These are phyloP conservation scores for Ogataea nitratoaversa DNA, from an alignment of 805 yeast species.

Conservation along the genomic window DNA sequence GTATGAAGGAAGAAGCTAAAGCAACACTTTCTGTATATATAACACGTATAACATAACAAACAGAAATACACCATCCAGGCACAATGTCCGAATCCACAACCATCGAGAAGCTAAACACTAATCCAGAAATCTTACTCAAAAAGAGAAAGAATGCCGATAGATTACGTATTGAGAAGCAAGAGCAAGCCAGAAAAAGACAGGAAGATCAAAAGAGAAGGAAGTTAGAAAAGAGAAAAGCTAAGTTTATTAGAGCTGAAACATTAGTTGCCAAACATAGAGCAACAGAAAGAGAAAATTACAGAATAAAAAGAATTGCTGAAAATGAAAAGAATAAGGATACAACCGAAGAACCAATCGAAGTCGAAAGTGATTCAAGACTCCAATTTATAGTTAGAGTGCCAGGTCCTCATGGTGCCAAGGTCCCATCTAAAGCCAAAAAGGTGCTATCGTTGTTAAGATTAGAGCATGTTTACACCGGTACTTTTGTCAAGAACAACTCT, in stretches of 20 bases:
- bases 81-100: conserved; percentile 17
- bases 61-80: not conserved
- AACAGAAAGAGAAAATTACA: conserved; percentile 60
- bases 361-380: conserved; percentile 43
- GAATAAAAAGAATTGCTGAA: conserved; percentile 60
- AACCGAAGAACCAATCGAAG: conserved; percentile 19
- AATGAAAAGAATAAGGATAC: conserved; percentile 39
- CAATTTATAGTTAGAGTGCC: conserved; percentile 64
- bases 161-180: conserved; percentile 69
- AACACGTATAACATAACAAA: not conserved
- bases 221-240: conserved; percentile 40
- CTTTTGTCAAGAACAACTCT: conserved; percentile 60
- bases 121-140: conserved; percentile 72
- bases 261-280: conserved; percentile 64
- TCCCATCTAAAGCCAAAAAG: conserved; percentile 61
- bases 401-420: conserved; percentile 59
- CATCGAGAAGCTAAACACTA: conserved; percentile 49
- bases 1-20: too few relatives aligned
- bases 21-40: too few relatives aligned
- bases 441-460: conserved; percentile 61
- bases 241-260: conserved; percentile 71
- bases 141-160: conserved; percentile 79
- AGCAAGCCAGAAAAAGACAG: conserved; percentile 49
- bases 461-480: conserved; percentile 58
- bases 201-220: conserved; percentile 42